Conservation (phyloP, 2,329 filamentous ascomycete genomes). For the Clarireedia monteithiana region DNA sequence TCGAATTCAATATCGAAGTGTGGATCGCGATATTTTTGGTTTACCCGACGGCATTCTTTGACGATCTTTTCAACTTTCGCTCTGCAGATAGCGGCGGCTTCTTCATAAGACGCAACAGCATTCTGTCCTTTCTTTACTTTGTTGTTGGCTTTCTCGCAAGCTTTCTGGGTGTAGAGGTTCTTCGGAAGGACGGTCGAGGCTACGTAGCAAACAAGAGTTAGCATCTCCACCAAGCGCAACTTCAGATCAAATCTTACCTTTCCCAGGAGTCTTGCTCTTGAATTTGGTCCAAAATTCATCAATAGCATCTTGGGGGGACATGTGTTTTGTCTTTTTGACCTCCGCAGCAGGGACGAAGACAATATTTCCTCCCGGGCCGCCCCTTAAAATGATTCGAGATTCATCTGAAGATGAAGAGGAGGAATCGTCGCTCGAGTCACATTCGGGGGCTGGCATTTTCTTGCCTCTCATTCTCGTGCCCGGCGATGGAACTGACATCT, state of each 20-base stretch:
- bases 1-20: slow-evolving; percentile 80
- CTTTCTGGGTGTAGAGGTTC: slow-evolving; percentile 55
- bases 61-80: slow-evolving; percentile 56
- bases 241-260: slow-evolving; percentile 37
- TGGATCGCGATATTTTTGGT: slow-evolving; percentile 80
- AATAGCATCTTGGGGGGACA: slow-evolving; percentile 59
- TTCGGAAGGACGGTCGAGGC: slow-evolving; percentile 63
- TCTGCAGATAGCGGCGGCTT: slow-evolving; percentile 61
- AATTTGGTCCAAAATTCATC: slow-evolving; percentile 70
- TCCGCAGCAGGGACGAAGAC: slow-evolving; percentile 3
- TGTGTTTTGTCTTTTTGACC: slow-evolving; percentile 36
- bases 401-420: background rate
- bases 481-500: background rate
- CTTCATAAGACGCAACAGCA: slow-evolving; percentile 61
- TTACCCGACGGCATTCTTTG: slow-evolving; percentile 62
- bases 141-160: slow-evolving; percentile 47
- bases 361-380: slow-evolving; percentile 3
- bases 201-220: slow-evolving; percentile 21
- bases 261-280: slow-evolving; percentile 61
- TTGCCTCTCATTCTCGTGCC: background rate
- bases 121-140: slow-evolving; percentile 46
- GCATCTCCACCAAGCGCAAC: background rate
- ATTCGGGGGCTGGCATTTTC: background rate
- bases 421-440: background rate
- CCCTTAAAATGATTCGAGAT: background rate